Evolutionary conservation across 495 filamentous ascomycete species (phyloP).

Genomic region (Podospora pseudopauciseta): DNA sequence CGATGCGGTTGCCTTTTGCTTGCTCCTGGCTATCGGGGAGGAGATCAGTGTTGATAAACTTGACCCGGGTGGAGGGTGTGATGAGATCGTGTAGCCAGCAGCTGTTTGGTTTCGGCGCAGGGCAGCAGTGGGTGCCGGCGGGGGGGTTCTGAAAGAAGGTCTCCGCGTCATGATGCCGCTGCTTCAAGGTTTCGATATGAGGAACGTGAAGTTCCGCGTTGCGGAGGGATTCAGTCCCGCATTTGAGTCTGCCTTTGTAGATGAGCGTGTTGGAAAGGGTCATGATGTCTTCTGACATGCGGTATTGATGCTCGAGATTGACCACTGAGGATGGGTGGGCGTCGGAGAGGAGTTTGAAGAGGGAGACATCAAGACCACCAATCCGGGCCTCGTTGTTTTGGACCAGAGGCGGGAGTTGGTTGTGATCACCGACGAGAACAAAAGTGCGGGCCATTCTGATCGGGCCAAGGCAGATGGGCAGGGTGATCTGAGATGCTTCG

Average conservation of each 20-base stretch:
- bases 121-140: slow-evolving; percentile 42
- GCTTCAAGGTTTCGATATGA: slow-evolving; percentile 51
- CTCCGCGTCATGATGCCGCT: slow-evolving; percentile 51
- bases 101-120: slow-evolving; percentile 40
- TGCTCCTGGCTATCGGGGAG: slow-evolving; percentile 64
- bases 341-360: slow-evolving; percentile 91
- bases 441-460: slow-evolving; percentile 92
- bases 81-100: slow-evolving; percentile 88
- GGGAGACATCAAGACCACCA: slow-evolving; percentile 84
- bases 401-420: slow-evolving; percentile 89
- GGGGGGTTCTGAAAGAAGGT: slow-evolving; percentile 25
- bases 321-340: slow-evolving; percentile 80
- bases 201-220: slow-evolving; percentile 55
- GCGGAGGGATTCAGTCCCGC: slow-evolving; percentile 74
- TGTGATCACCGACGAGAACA: slow-evolving; percentile 93
- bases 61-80: slow-evolving; percentile 63
- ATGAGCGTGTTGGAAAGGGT: slow-evolving; percentile 87
- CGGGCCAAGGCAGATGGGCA: slow-evolving; percentile 89
- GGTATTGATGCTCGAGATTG: slow-evolving; percentile 91
- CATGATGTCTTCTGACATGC: slow-evolving; percentile 98
- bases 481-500: slow-evolving; percentile 94
- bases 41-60: slow-evolving; percentile 83
- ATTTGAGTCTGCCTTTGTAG: slow-evolving; percentile 84
- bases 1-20: slow-evolving; percentile 73
- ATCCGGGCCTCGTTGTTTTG: slow-evolving; percentile 82